A percentile compares a stretch with the other conserved stretches of the same genome.
Evolutionary conservation across 345 rosid genomes (phyloP).

Genomic region (Syzygium aromaticum): DNA sequence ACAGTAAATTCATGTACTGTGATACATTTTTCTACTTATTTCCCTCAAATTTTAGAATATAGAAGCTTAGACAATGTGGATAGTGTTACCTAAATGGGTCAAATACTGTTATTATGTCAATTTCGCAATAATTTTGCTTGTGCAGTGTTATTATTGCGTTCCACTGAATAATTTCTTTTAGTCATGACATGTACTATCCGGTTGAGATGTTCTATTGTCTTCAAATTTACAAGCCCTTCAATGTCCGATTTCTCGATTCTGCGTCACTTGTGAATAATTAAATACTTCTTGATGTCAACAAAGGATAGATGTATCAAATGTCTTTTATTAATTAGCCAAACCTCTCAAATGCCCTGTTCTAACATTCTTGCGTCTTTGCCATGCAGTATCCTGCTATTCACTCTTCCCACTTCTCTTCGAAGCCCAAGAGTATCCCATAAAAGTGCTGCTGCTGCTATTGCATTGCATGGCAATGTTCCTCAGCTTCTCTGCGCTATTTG

Average conservation of each 20-base stretch:
- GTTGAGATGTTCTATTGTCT: not conserved
- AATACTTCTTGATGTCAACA: not conserved
- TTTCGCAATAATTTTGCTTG: not conserved
- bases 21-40: not conserved
- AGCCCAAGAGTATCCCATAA: slow-evolving; percentile 79
- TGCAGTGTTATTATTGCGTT: not conserved
- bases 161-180: not conserved
- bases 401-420: slow-evolving; percentile 75
- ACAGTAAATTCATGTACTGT: not conserved
- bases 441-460: slow-evolving; percentile 53
- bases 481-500: slow-evolving; percentile 33
- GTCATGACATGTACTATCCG: not conserved
- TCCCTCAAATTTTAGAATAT: not conserved
- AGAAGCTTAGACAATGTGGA: not conserved
- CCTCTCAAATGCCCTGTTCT: not conserved
- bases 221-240: not conserved
- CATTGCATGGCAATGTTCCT: slow-evolving; percentile 51
- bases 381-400: slow-evolving; percentile 77
- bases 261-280: not conserved
- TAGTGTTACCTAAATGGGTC: not conserved
- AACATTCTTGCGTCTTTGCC: not conserved
- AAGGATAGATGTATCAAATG: not conserved
- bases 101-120: not conserved
- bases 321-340: not conserved
- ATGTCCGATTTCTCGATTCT: not conserved